These are phyloP conservation scores for Flagelloscypha sp. DNA, from an alignment of 768 basidiomycete genomes.

Conservation along the genomic window DNA sequence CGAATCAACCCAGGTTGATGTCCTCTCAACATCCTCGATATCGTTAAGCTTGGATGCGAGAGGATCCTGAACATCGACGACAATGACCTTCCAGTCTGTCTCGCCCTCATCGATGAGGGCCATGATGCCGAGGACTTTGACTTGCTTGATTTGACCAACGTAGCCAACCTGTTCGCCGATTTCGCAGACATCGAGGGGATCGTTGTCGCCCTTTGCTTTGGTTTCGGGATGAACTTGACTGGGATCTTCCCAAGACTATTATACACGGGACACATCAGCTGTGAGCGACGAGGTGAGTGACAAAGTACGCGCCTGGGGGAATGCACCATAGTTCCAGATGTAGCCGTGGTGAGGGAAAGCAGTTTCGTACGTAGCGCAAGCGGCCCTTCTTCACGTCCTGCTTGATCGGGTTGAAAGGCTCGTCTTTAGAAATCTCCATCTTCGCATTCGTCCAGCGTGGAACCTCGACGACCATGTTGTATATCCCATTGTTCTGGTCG, in stretches of 20 bases:
- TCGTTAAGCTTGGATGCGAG: constrained; percentile 96
- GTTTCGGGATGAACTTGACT: constrained; percentile 82
- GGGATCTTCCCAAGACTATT: constrained; percentile 99
- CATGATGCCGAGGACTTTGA: constrained; percentile 99
- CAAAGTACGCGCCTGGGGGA: constrained; percentile 71
- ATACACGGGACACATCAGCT: constrained; percentile 7
- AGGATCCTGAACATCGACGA: constrained; percentile 92
- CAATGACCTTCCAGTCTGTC: constrained; percentile 99
- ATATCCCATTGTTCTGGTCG: constrained; percentile 87
- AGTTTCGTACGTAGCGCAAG: constrained; percentile 96
- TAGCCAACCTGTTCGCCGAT: constrained; percentile 98
- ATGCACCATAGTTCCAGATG: constrained; percentile 99
- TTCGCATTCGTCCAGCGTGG: constrained; percentile 99
- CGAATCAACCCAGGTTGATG: constrained; percentile 95
- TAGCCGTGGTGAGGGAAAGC: constrained; percentile 99
- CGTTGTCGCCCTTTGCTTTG: constrained; percentile 98
- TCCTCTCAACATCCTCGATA: constrained; percentile 96
- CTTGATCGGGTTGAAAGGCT: constrained; percentile 99
- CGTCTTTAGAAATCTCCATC: constrained; percentile 99
- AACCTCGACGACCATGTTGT: constrained; percentile 98
- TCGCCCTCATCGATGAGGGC: constrained; percentile 98
- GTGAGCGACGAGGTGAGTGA: background rate
- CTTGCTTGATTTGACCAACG: constrained; percentile 96
- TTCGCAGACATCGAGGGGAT: constrained; percentile 99
- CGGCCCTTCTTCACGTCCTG: constrained; percentile 98